Evolutionary conservation across 164 flowering plant genomes (phyloP).

Genomic region (Dillenia suffruticosa): DNA sequence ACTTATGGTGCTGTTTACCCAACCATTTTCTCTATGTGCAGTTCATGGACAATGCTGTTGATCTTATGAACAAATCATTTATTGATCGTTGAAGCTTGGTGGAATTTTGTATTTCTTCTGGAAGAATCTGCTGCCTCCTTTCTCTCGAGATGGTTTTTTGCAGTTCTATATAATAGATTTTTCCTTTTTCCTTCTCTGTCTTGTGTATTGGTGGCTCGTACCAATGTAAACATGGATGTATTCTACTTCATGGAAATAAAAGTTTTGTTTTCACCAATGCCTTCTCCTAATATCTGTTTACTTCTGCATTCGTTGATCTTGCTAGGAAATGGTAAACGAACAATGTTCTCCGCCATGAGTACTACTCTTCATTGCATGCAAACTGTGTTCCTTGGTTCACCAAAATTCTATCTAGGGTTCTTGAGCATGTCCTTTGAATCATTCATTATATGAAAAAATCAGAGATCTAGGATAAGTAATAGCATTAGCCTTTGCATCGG

Average conservation of each 20-base stretch:
- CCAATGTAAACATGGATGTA: too few relatives aligned
- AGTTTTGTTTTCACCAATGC: too few relatives aligned
- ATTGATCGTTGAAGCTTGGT: constrained; percentile 36
- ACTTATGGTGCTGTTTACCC: too few relatives aligned
- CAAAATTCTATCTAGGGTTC: neutral
- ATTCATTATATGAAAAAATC: neutral
- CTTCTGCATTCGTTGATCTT: too few relatives aligned
- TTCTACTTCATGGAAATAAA: too few relatives aligned
- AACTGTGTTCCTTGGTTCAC: too few relatives aligned
- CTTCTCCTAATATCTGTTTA: too few relatives aligned
- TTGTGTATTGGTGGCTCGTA: too few relatives aligned
- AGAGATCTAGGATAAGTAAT: neutral
- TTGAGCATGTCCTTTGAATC: neutral
- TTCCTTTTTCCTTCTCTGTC: neutral
- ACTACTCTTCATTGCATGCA: too few relatives aligned
- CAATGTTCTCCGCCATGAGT: too few relatives aligned
- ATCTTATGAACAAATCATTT: constrained; percentile 68
- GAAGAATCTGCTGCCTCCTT: neutral
- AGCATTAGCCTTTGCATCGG: too few relatives aligned
- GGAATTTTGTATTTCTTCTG: neutral
- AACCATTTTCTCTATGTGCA: constrained; percentile 24
- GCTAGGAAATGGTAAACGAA: too few relatives aligned
- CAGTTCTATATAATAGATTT: constrained; percentile 1
- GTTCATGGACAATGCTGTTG: constrained; percentile 69
- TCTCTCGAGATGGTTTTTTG: neutral